Evolutionary conservation across 1,139 yeast genomes (phyloP).

Genomic region (Saccharomyces hybrid): DNA sequence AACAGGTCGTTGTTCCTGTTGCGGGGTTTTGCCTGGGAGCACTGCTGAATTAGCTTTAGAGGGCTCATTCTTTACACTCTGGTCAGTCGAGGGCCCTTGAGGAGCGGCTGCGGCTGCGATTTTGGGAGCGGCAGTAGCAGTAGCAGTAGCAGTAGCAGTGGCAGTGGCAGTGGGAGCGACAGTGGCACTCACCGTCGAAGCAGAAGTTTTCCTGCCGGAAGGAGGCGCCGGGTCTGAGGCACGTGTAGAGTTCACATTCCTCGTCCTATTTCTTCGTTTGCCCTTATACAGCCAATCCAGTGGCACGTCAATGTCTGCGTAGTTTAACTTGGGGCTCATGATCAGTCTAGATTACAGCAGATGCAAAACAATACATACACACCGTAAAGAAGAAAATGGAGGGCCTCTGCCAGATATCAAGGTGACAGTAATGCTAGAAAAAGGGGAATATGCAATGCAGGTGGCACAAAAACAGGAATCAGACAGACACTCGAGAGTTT

Average conservation of each 20-base stretch:
- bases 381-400: not conserved
- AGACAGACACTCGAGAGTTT: not conserved
- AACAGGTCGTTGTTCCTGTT: not conserved
- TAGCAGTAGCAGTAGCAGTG: not conserved
- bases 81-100: not conserved
- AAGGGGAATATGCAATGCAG: not conserved
- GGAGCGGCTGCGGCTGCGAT: not conserved
- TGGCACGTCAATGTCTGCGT: constrained; percentile 22
- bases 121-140: not conserved
- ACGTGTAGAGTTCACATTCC: constrained; percentile 1
- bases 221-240: not conserved
- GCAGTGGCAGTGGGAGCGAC: not conserved
- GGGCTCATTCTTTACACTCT: not conserved
- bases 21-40: not conserved
- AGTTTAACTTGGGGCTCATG: not conserved
- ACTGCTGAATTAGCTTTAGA: not conserved
- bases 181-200: too few relatives aligned
- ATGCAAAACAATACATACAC: not conserved
- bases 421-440: not conserved
- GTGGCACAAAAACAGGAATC: not conserved
- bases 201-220: too few relatives aligned
- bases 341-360: not conserved
- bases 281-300: constrained; percentile 30
- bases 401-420: not conserved
- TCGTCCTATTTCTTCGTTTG: constrained; percentile 9